Conservation (phyloP, 768 basidiomycete genomes). For the Porphyrellus cyaneotinctus region DNA sequence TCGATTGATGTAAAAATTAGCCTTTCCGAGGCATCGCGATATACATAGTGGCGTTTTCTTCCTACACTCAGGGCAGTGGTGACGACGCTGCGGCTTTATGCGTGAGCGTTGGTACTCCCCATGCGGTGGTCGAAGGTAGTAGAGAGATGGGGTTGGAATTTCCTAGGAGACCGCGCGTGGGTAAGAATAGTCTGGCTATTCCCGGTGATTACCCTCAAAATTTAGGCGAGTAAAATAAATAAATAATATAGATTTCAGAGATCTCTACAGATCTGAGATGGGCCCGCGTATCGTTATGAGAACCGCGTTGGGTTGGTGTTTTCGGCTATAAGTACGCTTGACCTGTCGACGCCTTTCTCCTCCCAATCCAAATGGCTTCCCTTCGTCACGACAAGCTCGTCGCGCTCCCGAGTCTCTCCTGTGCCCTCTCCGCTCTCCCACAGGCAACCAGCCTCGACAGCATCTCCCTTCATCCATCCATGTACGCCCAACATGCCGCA, state of each 20-base stretch:
- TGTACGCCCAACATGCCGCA: slow-evolving; percentile 64
- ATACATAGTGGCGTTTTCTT: no score
- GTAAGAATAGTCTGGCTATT: background rate
- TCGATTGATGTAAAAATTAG: no score
- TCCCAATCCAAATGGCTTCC: slow-evolving; percentile 23
- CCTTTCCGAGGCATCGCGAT: no score
- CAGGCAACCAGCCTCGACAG: slow-evolving; percentile 67
- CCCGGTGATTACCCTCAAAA: slow-evolving; percentile 21
- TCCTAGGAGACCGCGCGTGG: slow-evolving; percentile 34
- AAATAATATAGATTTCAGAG: background rate
- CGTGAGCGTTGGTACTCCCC: no score
- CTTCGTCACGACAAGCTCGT: slow-evolving; percentile 51
- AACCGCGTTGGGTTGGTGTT: slow-evolving; percentile 6
- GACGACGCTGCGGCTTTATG: background rate
- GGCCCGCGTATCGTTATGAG: slow-evolving; percentile 25
- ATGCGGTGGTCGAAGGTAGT: no score
- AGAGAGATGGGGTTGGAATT: slow-evolving; percentile 6
- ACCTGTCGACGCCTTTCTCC: background rate
- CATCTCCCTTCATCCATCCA: slow-evolving; percentile 62
- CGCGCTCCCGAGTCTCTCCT: slow-evolving; percentile 70
- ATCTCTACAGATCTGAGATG: slow-evolving; percentile 21
- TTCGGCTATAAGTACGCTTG: slow-evolving; percentile 14
- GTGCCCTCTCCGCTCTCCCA: slow-evolving; percentile 62
- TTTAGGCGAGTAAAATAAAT: slow-evolving; percentile 20
- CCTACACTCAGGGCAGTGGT: no score